These are phyloP conservation scores for Yarrowia hollandica DNA, from an alignment of 805 yeast genomes.

Conservation along the genomic window DNA sequence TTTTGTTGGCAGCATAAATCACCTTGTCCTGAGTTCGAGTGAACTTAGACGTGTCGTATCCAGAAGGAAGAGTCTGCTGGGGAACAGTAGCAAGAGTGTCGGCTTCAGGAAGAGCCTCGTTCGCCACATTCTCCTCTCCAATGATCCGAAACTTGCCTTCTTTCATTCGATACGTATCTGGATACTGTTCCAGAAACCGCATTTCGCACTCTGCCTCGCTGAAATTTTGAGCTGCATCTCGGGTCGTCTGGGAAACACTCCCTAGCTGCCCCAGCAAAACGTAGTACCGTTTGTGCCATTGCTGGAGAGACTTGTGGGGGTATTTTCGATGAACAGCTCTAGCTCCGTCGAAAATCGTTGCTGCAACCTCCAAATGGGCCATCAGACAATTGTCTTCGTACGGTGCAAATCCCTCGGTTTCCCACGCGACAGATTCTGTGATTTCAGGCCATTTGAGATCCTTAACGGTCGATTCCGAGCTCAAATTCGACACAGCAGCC, in stretches of 20 bases:
- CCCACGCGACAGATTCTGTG: background rate
- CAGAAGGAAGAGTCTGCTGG: background rate
- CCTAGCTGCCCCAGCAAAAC: background rate
- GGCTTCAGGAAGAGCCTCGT: background rate
- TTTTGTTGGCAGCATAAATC: slow-evolving; percentile 25
- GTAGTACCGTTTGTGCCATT: slow-evolving; percentile 27
- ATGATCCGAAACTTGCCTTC: background rate
- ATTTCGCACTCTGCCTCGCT: background rate
- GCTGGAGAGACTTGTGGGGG: slow-evolving; percentile 6
- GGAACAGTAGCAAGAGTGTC: background rate
- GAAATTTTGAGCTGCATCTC: background rate
- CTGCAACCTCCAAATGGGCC: slow-evolving; percentile 18
- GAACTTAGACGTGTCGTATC: slow-evolving; percentile 15
- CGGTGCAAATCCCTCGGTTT: background rate
- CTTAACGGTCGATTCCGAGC: background rate
- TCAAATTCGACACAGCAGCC: background rate
- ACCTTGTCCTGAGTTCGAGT: slow-evolving; percentile 24
- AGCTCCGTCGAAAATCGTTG: slow-evolving; percentile 24
- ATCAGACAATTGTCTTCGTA: slow-evolving; percentile 15
- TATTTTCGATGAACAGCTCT: slow-evolving; percentile 18
- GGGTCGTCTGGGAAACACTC: background rate
- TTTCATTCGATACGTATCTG: background rate
- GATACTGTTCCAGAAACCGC: background rate
- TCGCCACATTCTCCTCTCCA: background rate
- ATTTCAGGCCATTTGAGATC: slow-evolving; percentile 1